Conservation (phyloP, 306 rosid genomes). For the Ceratonia siliqua region DNA sequence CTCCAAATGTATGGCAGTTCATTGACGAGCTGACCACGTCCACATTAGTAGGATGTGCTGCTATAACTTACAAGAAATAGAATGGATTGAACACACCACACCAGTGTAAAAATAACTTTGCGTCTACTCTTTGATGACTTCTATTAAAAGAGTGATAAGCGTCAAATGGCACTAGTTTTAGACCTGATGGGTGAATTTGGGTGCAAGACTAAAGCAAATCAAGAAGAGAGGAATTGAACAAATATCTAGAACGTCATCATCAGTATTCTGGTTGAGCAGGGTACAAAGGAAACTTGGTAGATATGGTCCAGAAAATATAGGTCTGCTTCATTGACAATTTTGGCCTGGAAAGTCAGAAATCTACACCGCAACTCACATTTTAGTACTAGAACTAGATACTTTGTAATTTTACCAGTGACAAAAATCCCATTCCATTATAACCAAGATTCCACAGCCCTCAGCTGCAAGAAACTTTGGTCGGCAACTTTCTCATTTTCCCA, state of each 20-base stretch:
- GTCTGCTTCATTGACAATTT: constrained; percentile 28
- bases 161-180: not conserved
- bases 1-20: no score
- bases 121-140: not conserved
- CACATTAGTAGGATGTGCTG: not conserved
- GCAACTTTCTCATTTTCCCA: not conserved
- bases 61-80: not conserved
- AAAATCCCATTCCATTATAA: constrained; percentile 9
- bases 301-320: constrained; percentile 20
- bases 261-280: constrained; percentile 28
- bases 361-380: constrained; percentile 11
- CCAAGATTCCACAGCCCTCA: constrained; percentile 47
- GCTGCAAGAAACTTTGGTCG: constrained; percentile 46
- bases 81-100: not conserved
- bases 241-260: constrained; percentile 8
- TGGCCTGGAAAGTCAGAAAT: constrained; percentile 45
- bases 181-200: not conserved
- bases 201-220: constrained; percentile 2
- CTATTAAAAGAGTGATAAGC: not conserved
- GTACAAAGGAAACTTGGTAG: constrained; percentile 15
- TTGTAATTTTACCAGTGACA: no score
- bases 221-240: not conserved
- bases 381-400: not conserved
- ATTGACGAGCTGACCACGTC: no score
- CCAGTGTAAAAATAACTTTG: not conserved